Base-by-base conservation (phyloP, 768 basidiomycete species). In the Pleurotus citrinopileatus region DNA sequence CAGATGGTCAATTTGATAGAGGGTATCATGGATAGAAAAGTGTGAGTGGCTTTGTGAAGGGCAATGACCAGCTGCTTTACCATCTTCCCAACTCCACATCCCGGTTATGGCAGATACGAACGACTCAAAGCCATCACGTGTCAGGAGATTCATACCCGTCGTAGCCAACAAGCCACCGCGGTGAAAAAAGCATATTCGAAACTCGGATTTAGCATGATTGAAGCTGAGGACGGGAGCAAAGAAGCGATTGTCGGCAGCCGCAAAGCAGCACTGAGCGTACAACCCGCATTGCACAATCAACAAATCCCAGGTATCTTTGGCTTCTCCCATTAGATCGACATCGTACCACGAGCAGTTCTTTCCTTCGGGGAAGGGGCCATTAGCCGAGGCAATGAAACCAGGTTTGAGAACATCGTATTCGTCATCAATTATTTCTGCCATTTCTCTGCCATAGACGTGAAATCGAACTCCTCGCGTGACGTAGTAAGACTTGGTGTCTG, bases 261-360 rank as follows among this genome's bases (percentile, higher is more conserved):
- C 53, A 22, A 55, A 55, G 6, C 52, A 26, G 32, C 42, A 55
- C 20, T 46, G 53, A n/a, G 45, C 53, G 44, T 55, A 55, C 22
- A 46, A 53, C 0, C 48, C 53, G n/a, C 23, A 51, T 22, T 55
- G 45, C 22, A 19, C 53, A 36, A 55, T 34, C 15, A 55, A 27
- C 19, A 32, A 15, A n/a, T 17, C 17, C 53, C 53, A 55, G 15
- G 6, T 36, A n/a, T 17, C 26, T 29, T 23, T 51, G 25, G 51
- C 53, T 28, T 34, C 53, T 25, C 42, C 43, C 3, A 4, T 27
- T 13, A 55, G 15, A 15, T 51, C 27, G 53, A 42, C 45, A 36
- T 55, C 27, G 26, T 47, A 26, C 45, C 45, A 47, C 25, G 23
- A 47, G 20, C 12, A n/a, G 13, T 26, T 15, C 3, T 15, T 6